Percentiles rank a stretch among this genome's conserved stretches.
phyloP scores from a whole-genome alignment of 2,329 filamentous ascomycete species.

The Aspergillus sp. region DNA sequence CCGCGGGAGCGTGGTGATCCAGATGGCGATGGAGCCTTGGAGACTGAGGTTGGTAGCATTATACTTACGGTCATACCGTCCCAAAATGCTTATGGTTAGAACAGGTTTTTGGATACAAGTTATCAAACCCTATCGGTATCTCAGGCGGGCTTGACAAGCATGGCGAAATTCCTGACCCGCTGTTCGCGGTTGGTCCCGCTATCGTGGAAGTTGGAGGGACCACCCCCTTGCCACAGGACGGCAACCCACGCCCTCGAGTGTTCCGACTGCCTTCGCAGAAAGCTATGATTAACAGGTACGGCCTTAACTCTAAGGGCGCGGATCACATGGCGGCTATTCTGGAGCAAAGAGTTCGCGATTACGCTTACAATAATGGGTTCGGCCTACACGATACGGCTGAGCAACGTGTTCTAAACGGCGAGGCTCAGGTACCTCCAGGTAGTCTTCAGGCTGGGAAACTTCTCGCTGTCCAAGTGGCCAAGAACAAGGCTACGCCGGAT shows the following conservation, averaged over 20 bases:
- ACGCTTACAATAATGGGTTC: constrained; percentile 69
- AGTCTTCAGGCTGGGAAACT: constrained; percentile 73
- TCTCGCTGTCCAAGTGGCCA: constrained; percentile 88
- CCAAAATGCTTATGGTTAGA: background rate
- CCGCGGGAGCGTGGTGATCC: constrained; percentile 74
- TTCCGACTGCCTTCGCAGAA: constrained; percentile 83
- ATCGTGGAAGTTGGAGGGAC: constrained; percentile 91
- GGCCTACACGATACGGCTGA: constrained; percentile 64
- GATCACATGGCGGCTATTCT: constrained; percentile 80
- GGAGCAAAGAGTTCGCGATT: constrained; percentile 73
- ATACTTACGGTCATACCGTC: background rate
- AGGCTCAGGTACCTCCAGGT: constrained; percentile 76
- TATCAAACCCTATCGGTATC: constrained; percentile 88
- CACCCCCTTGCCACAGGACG: constrained; percentile 81
- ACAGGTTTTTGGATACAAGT: constrained; percentile 70
- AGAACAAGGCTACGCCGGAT: constrained; percentile 92
- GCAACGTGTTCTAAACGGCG: constrained; percentile 71
- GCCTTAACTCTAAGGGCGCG: constrained; percentile 87
- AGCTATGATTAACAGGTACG: constrained; percentile 92
- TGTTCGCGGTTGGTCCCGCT: constrained; percentile 81
- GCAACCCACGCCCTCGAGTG: constrained; percentile 83
- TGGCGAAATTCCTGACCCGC: constrained; percentile 78
- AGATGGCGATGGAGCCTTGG: constrained; percentile 54
- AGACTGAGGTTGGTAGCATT: constrained; percentile 47
- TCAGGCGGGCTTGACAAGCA: constrained; percentile 97